A percentile compares a stretch with the other conserved stretches of the same genome.
Evolutionary conservation across 2,329 filamentous ascomycete species (phyloP).

Genomic region (Zymoseptoria passerinii): DNA sequence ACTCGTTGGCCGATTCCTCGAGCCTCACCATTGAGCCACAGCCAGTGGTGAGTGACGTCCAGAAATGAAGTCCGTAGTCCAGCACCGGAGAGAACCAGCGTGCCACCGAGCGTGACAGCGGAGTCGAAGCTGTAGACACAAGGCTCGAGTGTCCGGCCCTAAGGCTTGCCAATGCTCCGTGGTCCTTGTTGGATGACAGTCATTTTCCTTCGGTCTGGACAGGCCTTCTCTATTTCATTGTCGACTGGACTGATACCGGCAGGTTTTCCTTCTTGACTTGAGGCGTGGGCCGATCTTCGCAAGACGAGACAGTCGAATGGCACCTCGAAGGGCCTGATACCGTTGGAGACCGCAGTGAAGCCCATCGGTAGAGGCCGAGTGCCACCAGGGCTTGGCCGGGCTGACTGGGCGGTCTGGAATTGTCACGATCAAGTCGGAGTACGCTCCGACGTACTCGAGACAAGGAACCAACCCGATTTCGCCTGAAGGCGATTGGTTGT

Average conservation of each 20-base stretch:
- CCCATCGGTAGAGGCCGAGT: background rate
- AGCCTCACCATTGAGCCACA: constrained; percentile 1
- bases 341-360: background rate
- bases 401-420: background rate
- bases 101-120: constrained; percentile 1
- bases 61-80: constrained; percentile 3
- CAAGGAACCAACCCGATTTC: background rate
- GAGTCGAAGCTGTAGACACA: constrained; percentile 5
- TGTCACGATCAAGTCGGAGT: background rate
- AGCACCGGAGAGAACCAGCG: constrained; percentile 1
- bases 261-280: too few species aligned
- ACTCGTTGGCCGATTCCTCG: constrained; percentile 1
- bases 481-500: background rate
- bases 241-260: too few species aligned
- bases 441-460: background rate
- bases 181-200: background rate
- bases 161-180: constrained; percentile 1
- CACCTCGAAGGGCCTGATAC: background rate
- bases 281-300: background rate
- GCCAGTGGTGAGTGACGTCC: constrained; percentile 3
- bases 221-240: too few species aligned
- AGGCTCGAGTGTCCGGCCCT: constrained; percentile 1
- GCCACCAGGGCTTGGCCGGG: background rate
- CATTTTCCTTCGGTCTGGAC: background rate
- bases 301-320: background rate